Evolutionary conservation across 805 yeast species (phyloP).

Genomic region (Cyberlindnera sargentensis): DNA sequence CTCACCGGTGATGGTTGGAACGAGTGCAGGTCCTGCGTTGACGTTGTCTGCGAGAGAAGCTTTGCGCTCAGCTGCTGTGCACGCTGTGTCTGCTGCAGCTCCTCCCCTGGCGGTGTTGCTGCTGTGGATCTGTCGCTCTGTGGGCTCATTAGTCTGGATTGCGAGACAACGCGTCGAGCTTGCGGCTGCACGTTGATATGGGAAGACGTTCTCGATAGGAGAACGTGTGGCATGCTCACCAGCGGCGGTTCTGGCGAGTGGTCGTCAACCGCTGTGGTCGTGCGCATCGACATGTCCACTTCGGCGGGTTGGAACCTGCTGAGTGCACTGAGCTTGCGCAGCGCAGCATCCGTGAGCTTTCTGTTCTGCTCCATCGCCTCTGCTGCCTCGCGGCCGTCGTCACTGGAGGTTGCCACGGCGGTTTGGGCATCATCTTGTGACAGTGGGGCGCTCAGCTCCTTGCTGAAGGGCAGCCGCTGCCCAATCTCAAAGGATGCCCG

Average conservation of each 20-base stretch:
- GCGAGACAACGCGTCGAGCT: constrained; percentile 1
- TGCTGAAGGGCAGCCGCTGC: constrained; percentile 28
- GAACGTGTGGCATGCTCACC: neutral
- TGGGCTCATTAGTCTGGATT: neutral
- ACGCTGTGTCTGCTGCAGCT: no score
- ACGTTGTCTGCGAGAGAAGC: constrained; percentile 7
- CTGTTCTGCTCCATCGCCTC: constrained; percentile 26
- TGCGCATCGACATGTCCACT: constrained; percentile 16
- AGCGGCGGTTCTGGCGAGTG: neutral
- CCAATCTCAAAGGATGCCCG: constrained; percentile 26
- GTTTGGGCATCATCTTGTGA: neutral
- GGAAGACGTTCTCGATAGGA: neutral
- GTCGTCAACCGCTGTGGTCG: constrained; percentile 5
- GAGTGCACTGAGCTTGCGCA: constrained; percentile 28
- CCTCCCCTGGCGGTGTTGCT: no score
- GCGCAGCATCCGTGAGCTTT: constrained; percentile 33
- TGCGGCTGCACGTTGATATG: constrained; percentile 1
- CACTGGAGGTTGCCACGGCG: neutral
- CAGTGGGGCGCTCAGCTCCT: constrained; percentile 15
- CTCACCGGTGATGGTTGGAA: constrained; percentile 4
- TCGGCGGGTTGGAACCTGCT: constrained; percentile 23
- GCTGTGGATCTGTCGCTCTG: neutral
- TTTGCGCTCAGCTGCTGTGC: neutral
- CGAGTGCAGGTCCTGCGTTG: constrained; percentile 3
- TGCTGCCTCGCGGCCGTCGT: constrained; percentile 19